Conservation (phyloP, 345 rosid genomes). For the Populus deltoides region DNA sequence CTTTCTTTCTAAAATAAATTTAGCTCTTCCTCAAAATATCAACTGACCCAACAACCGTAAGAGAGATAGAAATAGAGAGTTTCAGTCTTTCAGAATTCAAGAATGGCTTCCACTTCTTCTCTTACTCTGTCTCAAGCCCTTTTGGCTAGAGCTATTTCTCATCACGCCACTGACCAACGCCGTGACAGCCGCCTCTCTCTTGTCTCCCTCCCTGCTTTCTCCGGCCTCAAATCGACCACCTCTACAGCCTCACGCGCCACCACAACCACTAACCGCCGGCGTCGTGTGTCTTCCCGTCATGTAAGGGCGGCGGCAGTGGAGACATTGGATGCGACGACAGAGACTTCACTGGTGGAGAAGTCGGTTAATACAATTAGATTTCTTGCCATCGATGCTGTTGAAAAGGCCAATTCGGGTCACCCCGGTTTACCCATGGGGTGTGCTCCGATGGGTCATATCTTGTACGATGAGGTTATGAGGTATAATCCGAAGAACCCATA, state of each 20-base stretch:
- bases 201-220: conserved; percentile 44
- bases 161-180: conserved; percentile 37
- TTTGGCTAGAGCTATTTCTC: conserved; percentile 46
- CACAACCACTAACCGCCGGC: conserved; percentile 25
- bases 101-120: conserved; percentile 63
- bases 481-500: conserved; percentile 93
- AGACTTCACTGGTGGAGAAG: conserved; percentile 66
- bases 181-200: conserved; percentile 36
- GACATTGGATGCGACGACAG: conserved; percentile 53
- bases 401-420: conserved; percentile 95
- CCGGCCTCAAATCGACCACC: conserved; percentile 47
- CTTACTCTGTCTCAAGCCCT: conserved; percentile 53
- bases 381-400: conserved; percentile 85
- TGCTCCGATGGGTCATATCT: conserved; percentile 87
- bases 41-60: neutral
- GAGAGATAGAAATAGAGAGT: neutral
- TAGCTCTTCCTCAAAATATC: neutral
- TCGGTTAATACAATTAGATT: conserved; percentile 83
- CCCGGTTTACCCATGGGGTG: conserved; percentile 99
- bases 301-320: conserved; percentile 51
- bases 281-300: conserved; percentile 15
- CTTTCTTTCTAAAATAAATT: neutral
- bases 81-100: conserved; percentile 9
- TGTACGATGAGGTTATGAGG: conserved; percentile 87
- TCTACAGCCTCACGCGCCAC: conserved; percentile 11